These are phyloP conservation scores for Saturnispora mendoncae DNA, from an alignment of 805 yeast genomes.

Conservation along the genomic window DNA sequence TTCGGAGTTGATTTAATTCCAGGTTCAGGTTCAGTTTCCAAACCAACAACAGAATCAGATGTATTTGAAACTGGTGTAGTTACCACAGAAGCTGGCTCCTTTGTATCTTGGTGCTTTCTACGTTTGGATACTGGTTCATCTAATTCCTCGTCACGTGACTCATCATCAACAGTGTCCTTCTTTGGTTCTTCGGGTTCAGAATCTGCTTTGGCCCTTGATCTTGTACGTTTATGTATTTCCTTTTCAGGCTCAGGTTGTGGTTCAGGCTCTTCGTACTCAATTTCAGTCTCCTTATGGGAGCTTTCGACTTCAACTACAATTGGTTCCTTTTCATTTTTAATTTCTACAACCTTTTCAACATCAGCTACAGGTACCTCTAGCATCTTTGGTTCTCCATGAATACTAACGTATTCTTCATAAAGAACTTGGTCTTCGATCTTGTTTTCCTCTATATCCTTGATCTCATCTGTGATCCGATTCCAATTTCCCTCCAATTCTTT, in stretches of 20 bases:
- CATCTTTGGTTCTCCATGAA: neutral
- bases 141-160: neutral
- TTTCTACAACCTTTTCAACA: too few species aligned
- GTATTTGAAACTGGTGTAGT: neutral
- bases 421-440: slow-evolving; percentile 5
- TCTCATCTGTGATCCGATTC: neutral
- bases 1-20: neutral
- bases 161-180: slow-evolving; percentile 7
- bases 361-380: too few species aligned
- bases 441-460: neutral
- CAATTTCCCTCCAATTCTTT: neutral
- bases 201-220: slow-evolving; percentile 3
- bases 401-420: slow-evolving; percentile 9
- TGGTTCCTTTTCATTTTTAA: too few species aligned
- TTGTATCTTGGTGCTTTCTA: slow-evolving; percentile 4
- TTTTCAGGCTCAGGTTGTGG: too few species aligned
- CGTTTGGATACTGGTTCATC: neutral
- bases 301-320: too few species aligned
- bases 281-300: too few species aligned
- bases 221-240: slow-evolving; percentile 5
- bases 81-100: neutral
- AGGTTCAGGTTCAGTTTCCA: too few species aligned
- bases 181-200: slow-evolving; percentile 3
- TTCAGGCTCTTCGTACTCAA: too few species aligned
- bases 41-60: neutral